Conservation (phyloP, 371 early-diverging fungal genomes). For the Funneliformis caledonium region DNA sequence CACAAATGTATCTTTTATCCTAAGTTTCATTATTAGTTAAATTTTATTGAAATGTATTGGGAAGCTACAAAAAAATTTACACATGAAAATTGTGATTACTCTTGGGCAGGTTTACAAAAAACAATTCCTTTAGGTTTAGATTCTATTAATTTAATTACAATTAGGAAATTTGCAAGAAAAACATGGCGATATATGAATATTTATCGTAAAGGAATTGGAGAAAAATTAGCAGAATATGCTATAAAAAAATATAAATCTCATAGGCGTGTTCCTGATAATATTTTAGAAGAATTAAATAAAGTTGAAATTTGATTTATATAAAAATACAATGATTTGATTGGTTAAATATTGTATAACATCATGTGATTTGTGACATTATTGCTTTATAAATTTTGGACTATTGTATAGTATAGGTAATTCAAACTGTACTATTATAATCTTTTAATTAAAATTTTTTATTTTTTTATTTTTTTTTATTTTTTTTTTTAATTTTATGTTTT, state of each 20-base stretch:
- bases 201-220: conserved; percentile 1
- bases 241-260: conserved; percentile 8
- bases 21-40: background rate
- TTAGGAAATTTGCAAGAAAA: background rate
- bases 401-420: no score
- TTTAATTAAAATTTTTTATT: no score
- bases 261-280: background rate
- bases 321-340: no score
- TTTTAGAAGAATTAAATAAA: conserved; percentile 18
- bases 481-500: no score
- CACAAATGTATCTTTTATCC: background rate
- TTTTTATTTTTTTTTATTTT: no score
- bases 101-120: conserved; percentile 3
- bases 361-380: no score
- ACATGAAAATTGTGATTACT: conserved; percentile 1
- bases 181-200: background rate
- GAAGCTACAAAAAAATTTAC: background rate
- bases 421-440: no score
- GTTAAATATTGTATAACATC: no score
- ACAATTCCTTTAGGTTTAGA: conserved; percentile 15
- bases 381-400: no score
- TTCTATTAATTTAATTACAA: conserved; percentile 3
- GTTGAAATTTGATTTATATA: background rate
- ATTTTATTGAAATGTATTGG: no score
- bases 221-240: conserved; percentile 10